Evolutionary conservation across 2,329 filamentous ascomycete genomes (phyloP).

Genomic region (Sphaerulina musiva): DNA sequence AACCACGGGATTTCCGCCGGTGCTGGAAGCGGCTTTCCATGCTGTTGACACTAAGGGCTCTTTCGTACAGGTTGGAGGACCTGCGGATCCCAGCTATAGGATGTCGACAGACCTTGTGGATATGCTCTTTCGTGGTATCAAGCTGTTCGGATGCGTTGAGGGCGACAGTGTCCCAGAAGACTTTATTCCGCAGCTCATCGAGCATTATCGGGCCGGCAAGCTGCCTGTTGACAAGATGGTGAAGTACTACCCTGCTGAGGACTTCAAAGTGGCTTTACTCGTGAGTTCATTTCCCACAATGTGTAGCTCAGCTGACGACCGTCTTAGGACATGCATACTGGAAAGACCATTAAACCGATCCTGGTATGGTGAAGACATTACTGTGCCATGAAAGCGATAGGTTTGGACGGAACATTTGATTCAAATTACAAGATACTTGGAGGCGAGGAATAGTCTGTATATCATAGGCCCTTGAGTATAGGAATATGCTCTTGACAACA

Average conservation of each 20-base stretch:
- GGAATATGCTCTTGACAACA: no score
- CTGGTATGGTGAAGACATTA: slow-evolving; percentile 31
- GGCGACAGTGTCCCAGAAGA: slow-evolving; percentile 37
- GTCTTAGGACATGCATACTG: slow-evolving; percentile 33
- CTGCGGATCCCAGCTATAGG: slow-evolving; percentile 33
- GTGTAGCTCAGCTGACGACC: background rate
- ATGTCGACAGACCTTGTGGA: slow-evolving; percentile 36
- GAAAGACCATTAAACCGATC: slow-evolving; percentile 36
- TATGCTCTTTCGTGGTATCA: slow-evolving; percentile 41
- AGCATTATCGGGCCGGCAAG: slow-evolving; percentile 40
- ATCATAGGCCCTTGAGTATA: no score
- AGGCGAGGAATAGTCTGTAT: no score
- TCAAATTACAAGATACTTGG: no score
- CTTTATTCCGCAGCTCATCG: slow-evolving; percentile 41
- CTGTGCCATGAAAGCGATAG: no score
- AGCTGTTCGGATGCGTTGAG: slow-evolving; percentile 42
- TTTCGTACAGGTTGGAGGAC: slow-evolving; percentile 44
- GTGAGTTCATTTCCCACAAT: slow-evolving; percentile 1
- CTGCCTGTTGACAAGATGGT: slow-evolving; percentile 41
- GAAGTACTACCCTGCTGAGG: slow-evolving; percentile 37
- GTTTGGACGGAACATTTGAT: no score
- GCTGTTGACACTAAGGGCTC: slow-evolving; percentile 33
- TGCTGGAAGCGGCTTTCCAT: slow-evolving; percentile 19
- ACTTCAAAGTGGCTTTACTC: slow-evolving; percentile 34
- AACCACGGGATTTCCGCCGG: slow-evolving; percentile 18